A percentile compares a stretch with the other conserved stretches of the same genome.
Evolutionary conservation across 805 yeast genomes (phyloP).

Genomic region (Candida oleophila): DNA sequence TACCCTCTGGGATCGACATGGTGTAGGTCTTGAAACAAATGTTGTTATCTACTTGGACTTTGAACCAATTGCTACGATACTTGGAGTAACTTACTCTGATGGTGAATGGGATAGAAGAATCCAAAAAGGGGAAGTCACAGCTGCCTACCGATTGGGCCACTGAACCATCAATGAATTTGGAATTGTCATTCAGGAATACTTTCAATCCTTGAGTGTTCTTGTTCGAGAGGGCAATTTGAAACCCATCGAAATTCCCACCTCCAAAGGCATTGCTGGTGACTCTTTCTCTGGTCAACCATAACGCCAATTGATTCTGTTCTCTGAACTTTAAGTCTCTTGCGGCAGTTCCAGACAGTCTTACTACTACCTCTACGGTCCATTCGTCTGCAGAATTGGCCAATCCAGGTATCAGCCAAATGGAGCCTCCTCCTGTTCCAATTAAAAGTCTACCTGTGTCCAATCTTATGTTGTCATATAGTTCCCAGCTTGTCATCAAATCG

Average conservation of each 20-base stretch:
- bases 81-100: constrained; percentile 61
- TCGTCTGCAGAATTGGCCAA: constrained; percentile 23
- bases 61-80: constrained; percentile 37
- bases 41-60: constrained; percentile 71
- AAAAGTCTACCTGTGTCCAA: constrained; percentile 90
- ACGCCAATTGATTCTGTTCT: constrained; percentile 53
- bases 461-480: constrained; percentile 64
- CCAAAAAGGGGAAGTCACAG: constrained; percentile 60
- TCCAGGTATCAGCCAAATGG: constrained; percentile 19
- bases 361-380: constrained; percentile 61
- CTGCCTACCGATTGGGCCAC: constrained; percentile 45
- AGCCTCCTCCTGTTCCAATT: constrained; percentile 36
- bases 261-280: constrained; percentile 39
- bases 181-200: constrained; percentile 61
- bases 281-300: constrained; percentile 48
- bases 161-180: constrained; percentile 24
- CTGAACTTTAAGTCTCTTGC: constrained; percentile 22
- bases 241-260: constrained; percentile 58
- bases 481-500: constrained; percentile 31
- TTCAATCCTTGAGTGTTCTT: constrained; percentile 51
- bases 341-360: constrained; percentile 56
- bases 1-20: constrained; percentile 41
- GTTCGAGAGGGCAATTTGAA: constrained; percentile 58
- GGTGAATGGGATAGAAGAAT: constrained; percentile 68
- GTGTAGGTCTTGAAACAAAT: constrained; percentile 66